These are phyloP conservation scores for Vitis hybrid DNA, from an alignment of 177 flowering plant species.

Conservation along the genomic window DNA sequence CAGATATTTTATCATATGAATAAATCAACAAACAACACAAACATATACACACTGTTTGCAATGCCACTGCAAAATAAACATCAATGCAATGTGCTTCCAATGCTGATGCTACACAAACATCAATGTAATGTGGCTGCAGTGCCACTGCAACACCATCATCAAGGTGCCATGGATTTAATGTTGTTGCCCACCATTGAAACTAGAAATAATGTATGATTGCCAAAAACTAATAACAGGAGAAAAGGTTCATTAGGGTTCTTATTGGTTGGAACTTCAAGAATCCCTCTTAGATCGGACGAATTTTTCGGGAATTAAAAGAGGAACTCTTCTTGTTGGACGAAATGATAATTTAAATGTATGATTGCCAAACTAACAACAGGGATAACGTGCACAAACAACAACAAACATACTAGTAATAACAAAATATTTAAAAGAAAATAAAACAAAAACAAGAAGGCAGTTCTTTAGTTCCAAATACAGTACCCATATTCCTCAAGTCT, in stretches of 20 bases:
- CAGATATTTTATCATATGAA: background rate
- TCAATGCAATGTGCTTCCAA: too few species aligned
- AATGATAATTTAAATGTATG: too few species aligned
- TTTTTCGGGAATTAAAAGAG: too few species aligned
- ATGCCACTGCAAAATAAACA: too few species aligned
- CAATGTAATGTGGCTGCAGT: too few species aligned
- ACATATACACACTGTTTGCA: too few species aligned
- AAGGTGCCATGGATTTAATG: background rate
- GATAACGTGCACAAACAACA: background rate
- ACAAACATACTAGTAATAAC: background rate
- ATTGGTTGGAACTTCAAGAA: too few species aligned
- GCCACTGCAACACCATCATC: too few species aligned
- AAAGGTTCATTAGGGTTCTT: background rate
- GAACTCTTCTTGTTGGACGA: too few species aligned
- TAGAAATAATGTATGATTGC: background rate
- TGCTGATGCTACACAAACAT: too few species aligned
- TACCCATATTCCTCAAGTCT: slow-evolving; percentile 39
- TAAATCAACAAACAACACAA: background rate
- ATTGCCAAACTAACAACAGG: too few species aligned
- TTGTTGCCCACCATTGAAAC: background rate
- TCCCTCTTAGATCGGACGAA: too few species aligned
- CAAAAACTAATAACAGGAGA: background rate
- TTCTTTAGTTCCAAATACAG: slow-evolving; percentile 1
- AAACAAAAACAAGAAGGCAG: background rate
- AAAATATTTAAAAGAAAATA: background rate